phyloP scores from a whole-genome alignment of 2,329 filamentous ascomycete genomes.

The Zasmidium angulare region DNA sequence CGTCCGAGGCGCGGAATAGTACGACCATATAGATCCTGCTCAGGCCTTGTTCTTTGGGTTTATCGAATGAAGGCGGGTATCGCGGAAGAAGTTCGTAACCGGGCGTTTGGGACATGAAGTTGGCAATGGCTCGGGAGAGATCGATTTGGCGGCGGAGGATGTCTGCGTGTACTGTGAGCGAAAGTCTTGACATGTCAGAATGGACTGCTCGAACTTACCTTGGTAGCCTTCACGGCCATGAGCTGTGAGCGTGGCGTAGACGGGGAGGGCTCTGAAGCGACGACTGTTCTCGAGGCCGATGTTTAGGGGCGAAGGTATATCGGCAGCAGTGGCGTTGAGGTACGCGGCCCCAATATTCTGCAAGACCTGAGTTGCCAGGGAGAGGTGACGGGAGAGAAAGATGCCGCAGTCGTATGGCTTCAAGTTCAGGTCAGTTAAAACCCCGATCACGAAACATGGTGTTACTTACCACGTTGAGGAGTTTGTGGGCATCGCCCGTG shows the following conservation, averaged over 20 bases:
- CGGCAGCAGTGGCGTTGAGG: slow-evolving; percentile 50
- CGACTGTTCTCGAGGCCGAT: slow-evolving; percentile 88
- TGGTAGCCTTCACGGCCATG: slow-evolving; percentile 70
- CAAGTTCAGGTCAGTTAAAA: neutral
- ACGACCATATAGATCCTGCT: slow-evolving; percentile 68
- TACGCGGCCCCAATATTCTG: slow-evolving; percentile 85
- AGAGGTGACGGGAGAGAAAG: slow-evolving; percentile 71
- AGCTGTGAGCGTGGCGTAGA: slow-evolving; percentile 75
- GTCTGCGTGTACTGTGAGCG: slow-evolving; percentile 50
- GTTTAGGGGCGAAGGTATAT: slow-evolving; percentile 78
- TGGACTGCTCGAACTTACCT: slow-evolving; percentile 54
- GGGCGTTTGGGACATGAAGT: slow-evolving; percentile 60
- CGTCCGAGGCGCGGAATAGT: slow-evolving; percentile 71
- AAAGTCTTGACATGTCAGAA: slow-evolving; percentile 79
- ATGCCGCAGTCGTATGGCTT: slow-evolving; percentile 85
- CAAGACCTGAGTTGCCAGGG: slow-evolving; percentile 65
- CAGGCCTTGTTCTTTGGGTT: slow-evolving; percentile 42
- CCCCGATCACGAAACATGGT: neutral
- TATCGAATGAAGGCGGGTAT: slow-evolving; percentile 24
- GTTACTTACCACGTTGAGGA: slow-evolving; percentile 69
- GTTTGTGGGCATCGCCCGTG: slow-evolving; percentile 81
- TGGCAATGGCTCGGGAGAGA: slow-evolving; percentile 67
- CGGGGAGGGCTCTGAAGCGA: slow-evolving; percentile 85
- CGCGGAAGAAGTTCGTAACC: slow-evolving; percentile 67
- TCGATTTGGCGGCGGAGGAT: slow-evolving; percentile 72